phyloP scores from a whole-genome alignment of 2,329 filamentous ascomycete genomes.

The Phoma herbarum region DNA sequence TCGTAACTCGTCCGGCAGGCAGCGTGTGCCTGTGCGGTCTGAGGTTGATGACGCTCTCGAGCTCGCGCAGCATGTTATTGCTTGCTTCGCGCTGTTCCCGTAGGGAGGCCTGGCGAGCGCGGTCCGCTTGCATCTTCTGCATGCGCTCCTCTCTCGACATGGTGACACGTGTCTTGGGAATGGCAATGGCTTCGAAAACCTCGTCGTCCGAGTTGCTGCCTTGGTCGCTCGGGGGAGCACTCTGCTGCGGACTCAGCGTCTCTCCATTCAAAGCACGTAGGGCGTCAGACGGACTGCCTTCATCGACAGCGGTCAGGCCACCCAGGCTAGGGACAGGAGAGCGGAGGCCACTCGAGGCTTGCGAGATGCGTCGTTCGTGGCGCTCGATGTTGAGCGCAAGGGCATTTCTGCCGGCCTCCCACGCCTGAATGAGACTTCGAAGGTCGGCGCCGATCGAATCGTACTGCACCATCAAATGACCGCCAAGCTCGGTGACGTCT shows the following conservation, averaged over 20 bases:
- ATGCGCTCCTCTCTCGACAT: constrained; percentile 89
- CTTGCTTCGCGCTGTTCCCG: constrained; percentile 82
- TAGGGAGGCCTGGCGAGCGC: constrained; percentile 74
- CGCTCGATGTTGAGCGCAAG: constrained; percentile 83
- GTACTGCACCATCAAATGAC: constrained; percentile 85
- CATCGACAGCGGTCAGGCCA: constrained; percentile 65
- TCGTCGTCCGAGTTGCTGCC: constrained; percentile 71
- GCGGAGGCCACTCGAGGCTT: constrained; percentile 58
- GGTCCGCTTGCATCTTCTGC: constrained; percentile 85
- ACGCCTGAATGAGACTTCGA: constrained; percentile 63
- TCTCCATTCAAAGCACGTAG: constrained; percentile 82
- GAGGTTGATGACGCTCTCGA: constrained; percentile 81
- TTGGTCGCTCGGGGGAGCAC: constrained; percentile 54
- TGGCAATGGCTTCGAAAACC: constrained; percentile 89
- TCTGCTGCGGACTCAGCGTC: constrained; percentile 56
- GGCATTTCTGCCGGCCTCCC: constrained; percentile 75
- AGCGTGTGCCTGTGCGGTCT: constrained; percentile 38
- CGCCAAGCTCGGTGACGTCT: constrained; percentile 75
- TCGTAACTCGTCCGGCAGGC: constrained; percentile 44
- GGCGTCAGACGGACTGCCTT: constrained; percentile 70
- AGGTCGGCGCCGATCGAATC: constrained; percentile 93
- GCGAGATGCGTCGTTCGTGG: constrained; percentile 70
- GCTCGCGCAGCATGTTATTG: constrained; percentile 88
- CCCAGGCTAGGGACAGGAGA: constrained; percentile 66
- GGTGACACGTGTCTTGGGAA: constrained; percentile 70